Conservation (phyloP, 495 filamentous ascomycete species). For the Penicillium argentinense region DNA sequence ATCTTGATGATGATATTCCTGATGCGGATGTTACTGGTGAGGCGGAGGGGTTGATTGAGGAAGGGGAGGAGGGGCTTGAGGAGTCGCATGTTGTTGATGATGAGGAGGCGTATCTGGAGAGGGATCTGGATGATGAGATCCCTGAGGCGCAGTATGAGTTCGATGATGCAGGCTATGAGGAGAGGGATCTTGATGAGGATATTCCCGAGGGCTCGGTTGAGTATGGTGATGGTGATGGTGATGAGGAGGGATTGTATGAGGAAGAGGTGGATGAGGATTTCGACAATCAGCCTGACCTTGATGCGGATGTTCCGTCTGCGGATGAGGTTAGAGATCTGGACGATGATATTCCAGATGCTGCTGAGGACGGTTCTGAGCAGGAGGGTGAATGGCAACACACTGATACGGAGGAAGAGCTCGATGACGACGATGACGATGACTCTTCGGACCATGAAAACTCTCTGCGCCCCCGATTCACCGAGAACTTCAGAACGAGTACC, state of each 20-base stretch:
- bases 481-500: conserved; percentile 41
- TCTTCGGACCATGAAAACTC: conserved; percentile 24
- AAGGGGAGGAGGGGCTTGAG: conserved; percentile 33
- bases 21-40: conserved; percentile 43
- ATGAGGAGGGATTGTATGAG: conserved; percentile 37
- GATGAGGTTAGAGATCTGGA: conserved; percentile 38
- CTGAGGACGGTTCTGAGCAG: conserved; percentile 28
- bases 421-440: conserved; percentile 42
- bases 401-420: conserved; percentile 74
- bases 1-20: conserved; percentile 51
- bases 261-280: conserved; percentile 36
- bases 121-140: too few species aligned
- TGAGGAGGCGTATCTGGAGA: conserved; percentile 42
- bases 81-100: too few species aligned
- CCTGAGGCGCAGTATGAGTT: too few species aligned
- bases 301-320: conserved; percentile 43
- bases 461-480: conserved; percentile 24
- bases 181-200: conserved; percentile 52
- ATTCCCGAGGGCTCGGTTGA: conserved; percentile 52
- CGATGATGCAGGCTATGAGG: conserved; percentile 46
- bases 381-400: conserved; percentile 66
- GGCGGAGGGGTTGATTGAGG: conserved; percentile 39
- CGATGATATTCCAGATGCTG: conserved; percentile 45
- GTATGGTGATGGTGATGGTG: conserved; percentile 46
- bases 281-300: conserved; percentile 44